Evolutionary conservation across 2,329 filamentous ascomycete species (phyloP).

Genomic region (Aspergillus felis): DNA sequence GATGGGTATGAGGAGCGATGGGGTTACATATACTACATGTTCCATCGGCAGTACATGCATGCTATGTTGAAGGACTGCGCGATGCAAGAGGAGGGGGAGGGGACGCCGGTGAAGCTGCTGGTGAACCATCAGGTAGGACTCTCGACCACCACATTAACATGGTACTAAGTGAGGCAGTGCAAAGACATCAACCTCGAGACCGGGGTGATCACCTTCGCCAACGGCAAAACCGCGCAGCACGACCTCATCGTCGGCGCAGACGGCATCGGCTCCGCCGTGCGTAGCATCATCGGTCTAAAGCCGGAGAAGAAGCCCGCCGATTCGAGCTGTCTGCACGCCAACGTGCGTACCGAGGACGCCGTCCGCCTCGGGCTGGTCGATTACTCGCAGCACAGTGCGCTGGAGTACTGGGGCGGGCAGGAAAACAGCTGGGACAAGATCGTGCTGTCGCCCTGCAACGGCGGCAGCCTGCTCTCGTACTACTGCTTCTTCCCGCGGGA

Average conservation of each 20-base stretch:
- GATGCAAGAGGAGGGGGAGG: constrained; percentile 49
- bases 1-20: constrained; percentile 62
- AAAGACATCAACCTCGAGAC: constrained; percentile 50
- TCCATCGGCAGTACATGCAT: constrained; percentile 67
- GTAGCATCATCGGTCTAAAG: constrained; percentile 59
- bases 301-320: constrained; percentile 58
- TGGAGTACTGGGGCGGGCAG: constrained; percentile 67
- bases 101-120: constrained; percentile 50
- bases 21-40: constrained; percentile 67
- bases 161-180: constrained; percentile 32
- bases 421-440: constrained; percentile 64
- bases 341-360: constrained; percentile 76
- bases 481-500: constrained; percentile 66
- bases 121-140: constrained; percentile 53
- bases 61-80: constrained; percentile 61
- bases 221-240: constrained; percentile 49
- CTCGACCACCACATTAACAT: neutral
- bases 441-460: constrained; percentile 65
- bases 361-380: constrained; percentile 70
- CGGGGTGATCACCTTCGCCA: constrained; percentile 51
- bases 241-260: constrained; percentile 63
- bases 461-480: constrained; percentile 61
- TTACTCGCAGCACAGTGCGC: constrained; percentile 56
- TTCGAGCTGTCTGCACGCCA: constrained; percentile 61
- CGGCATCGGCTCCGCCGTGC: constrained; percentile 64